Percentiles rank a stretch among this genome's conserved stretches.
Conservation (phyloP, 129 eudicot genomes). For the Rutidosis leptorrhynchoides region DNA sequence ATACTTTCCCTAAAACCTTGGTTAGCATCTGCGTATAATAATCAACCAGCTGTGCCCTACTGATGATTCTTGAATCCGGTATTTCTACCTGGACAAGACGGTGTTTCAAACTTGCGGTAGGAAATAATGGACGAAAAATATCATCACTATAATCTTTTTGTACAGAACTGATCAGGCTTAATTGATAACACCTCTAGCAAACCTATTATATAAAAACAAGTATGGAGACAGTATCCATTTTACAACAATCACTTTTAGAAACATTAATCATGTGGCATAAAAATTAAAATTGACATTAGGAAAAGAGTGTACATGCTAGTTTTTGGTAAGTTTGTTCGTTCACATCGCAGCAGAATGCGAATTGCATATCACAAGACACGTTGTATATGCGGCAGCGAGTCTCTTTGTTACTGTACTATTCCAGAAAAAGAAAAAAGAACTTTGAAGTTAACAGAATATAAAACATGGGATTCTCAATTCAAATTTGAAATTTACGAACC, state of each 20-base stretch:
- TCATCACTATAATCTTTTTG: slow-evolving; percentile 45
- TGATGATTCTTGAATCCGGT: slow-evolving; percentile 48
- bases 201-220: slow-evolving; percentile 40
- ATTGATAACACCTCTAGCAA: slow-evolving; percentile 68
- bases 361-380: slow-evolving; percentile 57
- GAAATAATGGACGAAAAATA: slow-evolving; percentile 44
- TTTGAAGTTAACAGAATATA: background rate
- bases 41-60: slow-evolving; percentile 68
- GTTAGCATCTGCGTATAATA: slow-evolving; percentile 53
- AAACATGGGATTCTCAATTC: background rate
- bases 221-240: slow-evolving; percentile 8
- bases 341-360: slow-evolving; percentile 74
- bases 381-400: slow-evolving; percentile 80
- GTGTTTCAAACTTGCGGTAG: slow-evolving; percentile 47
- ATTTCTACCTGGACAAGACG: slow-evolving; percentile 69
- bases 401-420: slow-evolving; percentile 49
- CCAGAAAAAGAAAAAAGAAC: slow-evolving; percentile 8
- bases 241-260: background rate
- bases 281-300: background rate
- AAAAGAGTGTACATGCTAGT: slow-evolving; percentile 51
- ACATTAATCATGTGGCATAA: background rate
- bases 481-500: background rate
- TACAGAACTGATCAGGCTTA: slow-evolving; percentile 59
- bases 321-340: slow-evolving; percentile 52
- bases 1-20: slow-evolving; percentile 69